phyloP scores from a whole-genome alignment of 495 filamentous ascomycete genomes.

The Penicillium dipodomyicola region DNA sequence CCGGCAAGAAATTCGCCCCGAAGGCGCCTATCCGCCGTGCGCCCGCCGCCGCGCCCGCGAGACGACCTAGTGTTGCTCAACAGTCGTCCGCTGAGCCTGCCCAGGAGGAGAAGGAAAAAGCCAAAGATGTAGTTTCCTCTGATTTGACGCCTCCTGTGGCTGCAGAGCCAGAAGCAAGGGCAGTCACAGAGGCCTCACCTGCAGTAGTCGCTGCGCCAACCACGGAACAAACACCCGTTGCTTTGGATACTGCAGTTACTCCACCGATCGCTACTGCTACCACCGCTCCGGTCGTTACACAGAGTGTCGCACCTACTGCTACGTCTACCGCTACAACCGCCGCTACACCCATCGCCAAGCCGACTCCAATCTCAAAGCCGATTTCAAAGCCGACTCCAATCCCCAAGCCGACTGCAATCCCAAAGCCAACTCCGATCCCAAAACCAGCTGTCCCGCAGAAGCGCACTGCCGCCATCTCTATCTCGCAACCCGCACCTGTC shows the following conservation, averaged over 20 bases:
- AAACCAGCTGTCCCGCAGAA: not conserved
- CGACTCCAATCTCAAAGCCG: slow-evolving; percentile 8
- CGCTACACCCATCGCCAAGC: slow-evolving; percentile 12
- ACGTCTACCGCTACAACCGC: slow-evolving; percentile 9
- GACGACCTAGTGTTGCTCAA: slow-evolving; percentile 40
- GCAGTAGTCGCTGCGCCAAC: slow-evolving; percentile 11
- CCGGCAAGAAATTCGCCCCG: slow-evolving; percentile 55
- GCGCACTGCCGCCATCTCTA: slow-evolving; percentile 2
- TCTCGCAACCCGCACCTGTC: slow-evolving; percentile 9
- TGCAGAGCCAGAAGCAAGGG: slow-evolving; percentile 19
- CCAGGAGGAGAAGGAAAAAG: slow-evolving; percentile 21
- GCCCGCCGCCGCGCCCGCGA: slow-evolving; percentile 33
- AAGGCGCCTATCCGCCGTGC: slow-evolving; percentile 51
- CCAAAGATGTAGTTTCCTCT: slow-evolving; percentile 24
- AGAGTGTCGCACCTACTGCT: not conserved
- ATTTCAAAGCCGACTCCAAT: not conserved
- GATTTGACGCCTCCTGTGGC: slow-evolving; percentile 21
- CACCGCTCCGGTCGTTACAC: not conserved
- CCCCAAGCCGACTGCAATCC: not conserved
- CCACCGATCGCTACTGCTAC: slow-evolving; percentile 32
- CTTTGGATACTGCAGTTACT: slow-evolving; percentile 18
- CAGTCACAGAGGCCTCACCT: slow-evolving; percentile 16
- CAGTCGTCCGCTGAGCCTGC: slow-evolving; percentile 32
- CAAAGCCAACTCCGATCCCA: not conserved
- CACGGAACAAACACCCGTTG: slow-evolving; percentile 16